Conservation (phyloP, 2,329 filamentous ascomycete species). For the Colletotrichum costaricense region DNA sequence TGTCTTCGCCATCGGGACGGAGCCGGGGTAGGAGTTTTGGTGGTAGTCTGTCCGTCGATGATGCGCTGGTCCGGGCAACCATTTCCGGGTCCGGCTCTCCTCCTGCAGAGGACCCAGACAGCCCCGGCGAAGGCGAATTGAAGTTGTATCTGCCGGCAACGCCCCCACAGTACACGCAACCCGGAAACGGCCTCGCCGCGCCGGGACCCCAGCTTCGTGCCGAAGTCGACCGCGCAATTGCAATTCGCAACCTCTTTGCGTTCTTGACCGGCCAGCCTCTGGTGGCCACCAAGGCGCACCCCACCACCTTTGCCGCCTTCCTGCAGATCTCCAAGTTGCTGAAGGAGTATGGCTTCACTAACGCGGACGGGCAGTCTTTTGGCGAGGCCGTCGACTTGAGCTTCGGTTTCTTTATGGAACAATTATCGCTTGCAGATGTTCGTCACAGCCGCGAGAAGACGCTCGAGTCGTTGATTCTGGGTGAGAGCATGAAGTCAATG, state of each 20-base stretch:
- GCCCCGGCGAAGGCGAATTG: slow-evolving; percentile 49
- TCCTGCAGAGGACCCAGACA: slow-evolving; percentile 46
- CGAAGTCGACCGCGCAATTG: slow-evolving; percentile 67
- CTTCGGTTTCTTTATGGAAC: slow-evolving; percentile 81
- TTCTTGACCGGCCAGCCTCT: slow-evolving; percentile 73
- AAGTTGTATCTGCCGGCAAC: slow-evolving; percentile 66
- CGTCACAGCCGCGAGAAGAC: slow-evolving; percentile 87
- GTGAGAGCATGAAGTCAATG: slow-evolving; percentile 85
- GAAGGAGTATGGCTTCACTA: slow-evolving; percentile 67
- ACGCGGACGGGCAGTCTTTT: slow-evolving; percentile 67
- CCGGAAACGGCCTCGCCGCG: slow-evolving; percentile 46
- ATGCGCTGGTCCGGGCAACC: slow-evolving; percentile 55
- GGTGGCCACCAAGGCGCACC: slow-evolving; percentile 65
- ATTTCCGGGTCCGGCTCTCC: slow-evolving; percentile 49
- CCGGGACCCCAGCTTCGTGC: slow-evolving; percentile 46
- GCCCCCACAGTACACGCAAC: slow-evolving; percentile 44
- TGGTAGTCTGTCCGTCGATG: slow-evolving; percentile 61
- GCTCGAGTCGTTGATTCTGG: slow-evolving; percentile 87
- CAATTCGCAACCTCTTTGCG: slow-evolving; percentile 73
- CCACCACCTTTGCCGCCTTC: slow-evolving; percentile 66
- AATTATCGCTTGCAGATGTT: slow-evolving; percentile 82
- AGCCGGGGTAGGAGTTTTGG: slow-evolving; percentile 57
- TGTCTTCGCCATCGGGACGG: slow-evolving; percentile 43
- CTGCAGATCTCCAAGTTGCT: slow-evolving; percentile 65
- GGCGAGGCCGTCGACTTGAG: slow-evolving; percentile 71